Base-by-base conservation (phyloP, 768 basidiomycete genomes). In the Hebeloma cylindrosporum region DNA sequence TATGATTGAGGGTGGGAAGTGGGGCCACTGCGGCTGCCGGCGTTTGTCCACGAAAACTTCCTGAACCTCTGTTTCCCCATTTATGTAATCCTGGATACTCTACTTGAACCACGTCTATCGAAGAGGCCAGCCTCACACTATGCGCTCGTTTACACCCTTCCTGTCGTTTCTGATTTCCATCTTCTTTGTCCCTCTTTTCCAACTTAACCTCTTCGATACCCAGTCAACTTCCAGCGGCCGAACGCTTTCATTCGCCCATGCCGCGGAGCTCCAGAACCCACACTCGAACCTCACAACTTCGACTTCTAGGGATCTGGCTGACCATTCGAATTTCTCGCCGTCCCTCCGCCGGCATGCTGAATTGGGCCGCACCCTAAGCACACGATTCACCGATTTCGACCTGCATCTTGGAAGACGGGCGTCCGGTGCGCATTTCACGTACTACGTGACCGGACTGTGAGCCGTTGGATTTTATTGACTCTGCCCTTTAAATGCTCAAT, bases 391-490 rank as follows among this genome's bases (percentile, higher is more conserved):
- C 42, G 45, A 51, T 23, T 27, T 34, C 29, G 33, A 32, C 25
- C 47, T 34, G 2, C 47, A 43, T 27, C 51, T 40, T 25, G 48
- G 38, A 14, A 44, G 38, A 30, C 45, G 54, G 13, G 53, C 50
- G 8, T 47, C 49, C 13, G 49, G 47, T 29, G 57, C 62, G 8
- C 43, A 47, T 10, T 60, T 64, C 45, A 58, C 61, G 4, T 52
- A 49, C 39, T 66, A 59, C 42, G 40, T 47, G 14, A 54, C 61
- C 37, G 65, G 63, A 27, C 40, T 58, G 65, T 66, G 35, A 57
- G 63, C n/a, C n/a, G n/a, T n/a, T n/a, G n/a, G n/a, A n/a, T n/a
- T n/a, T n/a, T n/a, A n/a, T n/a, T n/a, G n/a, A n/a, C n/a, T n/a
- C n/a, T n/a, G n/a, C n/a, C n/a, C n/a, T n/a, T n/a, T n/a, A n/a